phyloP scores from a whole-genome alignment of 2,329 filamentous ascomycete genomes.

The Neophaeococcomyces mojaviensis region DNA sequence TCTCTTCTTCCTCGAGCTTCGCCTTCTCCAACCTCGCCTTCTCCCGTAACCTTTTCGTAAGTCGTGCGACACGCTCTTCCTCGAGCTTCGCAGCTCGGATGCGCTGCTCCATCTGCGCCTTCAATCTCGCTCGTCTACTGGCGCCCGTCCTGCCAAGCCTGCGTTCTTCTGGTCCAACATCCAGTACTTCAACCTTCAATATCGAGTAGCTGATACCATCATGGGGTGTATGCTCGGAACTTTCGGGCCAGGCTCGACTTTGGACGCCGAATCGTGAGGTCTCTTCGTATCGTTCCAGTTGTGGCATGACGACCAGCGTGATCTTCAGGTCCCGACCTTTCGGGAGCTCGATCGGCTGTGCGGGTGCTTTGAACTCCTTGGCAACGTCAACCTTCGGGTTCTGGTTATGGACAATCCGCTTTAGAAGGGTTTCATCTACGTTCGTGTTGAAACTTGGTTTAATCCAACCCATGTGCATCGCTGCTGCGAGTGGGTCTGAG shows the following conservation, averaged over 20 bases:
- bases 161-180: slow-evolving; percentile 50
- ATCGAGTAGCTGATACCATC: slow-evolving; percentile 89
- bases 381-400: slow-evolving; percentile 37
- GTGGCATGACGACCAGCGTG: slow-evolving; percentile 73
- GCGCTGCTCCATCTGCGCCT: slow-evolving; percentile 27
- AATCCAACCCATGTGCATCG: slow-evolving; percentile 89
- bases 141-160: slow-evolving; percentile 40
- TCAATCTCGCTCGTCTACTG: slow-evolving; percentile 43
- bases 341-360: slow-evolving; percentile 44
- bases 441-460: slow-evolving; percentile 78
- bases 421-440: slow-evolving; percentile 62
- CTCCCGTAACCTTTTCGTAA: background rate
- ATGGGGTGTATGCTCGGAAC: slow-evolving; percentile 47
- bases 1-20: slow-evolving; percentile 1
- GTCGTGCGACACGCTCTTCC: slow-evolving; percentile 10
- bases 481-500: slow-evolving; percentile 84
- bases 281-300: slow-evolving; percentile 66
- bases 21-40: background rate
- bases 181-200: slow-evolving; percentile 73
- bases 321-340: slow-evolving; percentile 74
- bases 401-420: slow-evolving; percentile 43
- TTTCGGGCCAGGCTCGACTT: slow-evolving; percentile 61
- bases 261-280: slow-evolving; percentile 72
- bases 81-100: slow-evolving; percentile 15
- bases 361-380: slow-evolving; percentile 37